These are phyloP conservation scores for Neurospora tetrasperma DNA, from an alignment of 495 filamentous ascomycete species.

Conservation along the genomic window DNA sequence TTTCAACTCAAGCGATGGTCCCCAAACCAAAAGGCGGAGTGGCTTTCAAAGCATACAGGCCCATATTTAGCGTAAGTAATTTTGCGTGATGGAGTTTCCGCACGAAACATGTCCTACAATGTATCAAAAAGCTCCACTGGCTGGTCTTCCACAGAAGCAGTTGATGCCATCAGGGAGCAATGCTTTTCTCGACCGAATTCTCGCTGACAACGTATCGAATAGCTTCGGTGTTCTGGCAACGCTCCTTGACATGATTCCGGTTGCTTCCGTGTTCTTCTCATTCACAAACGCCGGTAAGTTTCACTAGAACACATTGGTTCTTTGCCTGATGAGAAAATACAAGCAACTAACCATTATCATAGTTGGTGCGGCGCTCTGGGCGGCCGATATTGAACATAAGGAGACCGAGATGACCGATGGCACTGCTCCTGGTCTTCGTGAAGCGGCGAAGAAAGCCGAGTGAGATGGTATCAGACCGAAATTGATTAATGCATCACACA, in stretches of 20 bases:
- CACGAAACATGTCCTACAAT: not conserved
- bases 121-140: not conserved
- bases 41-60: constrained; percentile 50
- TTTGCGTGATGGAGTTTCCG: not conserved
- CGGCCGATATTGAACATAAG: constrained; percentile 74
- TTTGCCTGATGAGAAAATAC: not conserved
- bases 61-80: constrained; percentile 65
- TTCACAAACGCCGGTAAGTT: constrained; percentile 72
- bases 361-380: constrained; percentile 88
- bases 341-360: constrained; percentile 13
- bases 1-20: constrained; percentile 84
- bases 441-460: constrained; percentile 46
- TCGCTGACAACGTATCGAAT: constrained; percentile 20
- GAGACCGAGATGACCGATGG: constrained; percentile 35
- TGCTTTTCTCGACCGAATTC: not conserved
- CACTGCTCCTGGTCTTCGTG: constrained; percentile 44
- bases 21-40: constrained; percentile 48
- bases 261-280: constrained; percentile 72
- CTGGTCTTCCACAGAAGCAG: not conserved
- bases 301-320: not conserved
- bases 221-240: constrained; percentile 73
- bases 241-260: constrained; percentile 72
- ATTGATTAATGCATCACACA: constrained; percentile 15
- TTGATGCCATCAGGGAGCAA: not conserved
- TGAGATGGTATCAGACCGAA: constrained; percentile 24